Evolutionary conservation across 2,329 filamentous ascomycete genomes (phyloP).

Genomic region (Ramichloridium luteum): DNA sequence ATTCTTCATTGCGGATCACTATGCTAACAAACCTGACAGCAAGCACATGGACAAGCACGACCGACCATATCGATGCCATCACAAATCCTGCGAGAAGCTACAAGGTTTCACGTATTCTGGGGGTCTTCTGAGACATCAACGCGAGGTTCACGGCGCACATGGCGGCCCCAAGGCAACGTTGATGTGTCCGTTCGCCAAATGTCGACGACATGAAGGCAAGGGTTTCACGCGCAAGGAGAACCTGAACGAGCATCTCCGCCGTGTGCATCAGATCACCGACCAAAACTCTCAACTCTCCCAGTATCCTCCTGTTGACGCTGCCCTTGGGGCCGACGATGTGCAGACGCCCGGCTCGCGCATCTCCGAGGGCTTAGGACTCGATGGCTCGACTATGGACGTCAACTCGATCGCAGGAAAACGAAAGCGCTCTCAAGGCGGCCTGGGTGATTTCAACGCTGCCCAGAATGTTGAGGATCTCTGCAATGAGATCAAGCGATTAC

Average conservation of each 20-base stretch:
- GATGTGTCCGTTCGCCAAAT: slow-evolving; percentile 74
- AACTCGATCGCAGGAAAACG: slow-evolving; percentile 4
- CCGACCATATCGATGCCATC: slow-evolving; percentile 74
- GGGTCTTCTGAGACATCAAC: slow-evolving; percentile 76
- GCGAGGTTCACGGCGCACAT: slow-evolving; percentile 85
- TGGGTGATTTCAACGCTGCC: background rate
- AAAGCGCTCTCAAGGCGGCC: slow-evolving; percentile 6
- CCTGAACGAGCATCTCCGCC: slow-evolving; percentile 79
- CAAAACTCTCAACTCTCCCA: slow-evolving; percentile 8
- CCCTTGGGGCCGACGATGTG: slow-evolving; percentile 9
- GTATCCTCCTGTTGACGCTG: slow-evolving; percentile 8
- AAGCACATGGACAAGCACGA: slow-evolving; percentile 99
- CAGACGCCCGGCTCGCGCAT: slow-evolving; percentile 9
- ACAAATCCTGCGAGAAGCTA: slow-evolving; percentile 76
- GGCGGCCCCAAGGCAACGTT: slow-evolving; percentile 78
- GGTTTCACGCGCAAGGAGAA: slow-evolving; percentile 93
- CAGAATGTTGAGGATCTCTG: slow-evolving; percentile 23
- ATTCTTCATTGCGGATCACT: background rate
- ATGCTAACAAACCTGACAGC: slow-evolving; percentile 35
- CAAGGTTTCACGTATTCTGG: slow-evolving; percentile 93
- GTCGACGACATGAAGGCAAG: slow-evolving; percentile 77
- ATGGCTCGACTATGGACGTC: background rate
- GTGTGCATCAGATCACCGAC: slow-evolving; percentile 50
- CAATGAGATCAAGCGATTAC: slow-evolving; percentile 30
- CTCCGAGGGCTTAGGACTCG: slow-evolving; percentile 1